Percentiles rank a stretch among this genome's conserved stretches.
Evolutionary conservation across 2,329 filamentous ascomycete genomes (phyloP).

Genomic region (Sporothrix curviconia): DNA sequence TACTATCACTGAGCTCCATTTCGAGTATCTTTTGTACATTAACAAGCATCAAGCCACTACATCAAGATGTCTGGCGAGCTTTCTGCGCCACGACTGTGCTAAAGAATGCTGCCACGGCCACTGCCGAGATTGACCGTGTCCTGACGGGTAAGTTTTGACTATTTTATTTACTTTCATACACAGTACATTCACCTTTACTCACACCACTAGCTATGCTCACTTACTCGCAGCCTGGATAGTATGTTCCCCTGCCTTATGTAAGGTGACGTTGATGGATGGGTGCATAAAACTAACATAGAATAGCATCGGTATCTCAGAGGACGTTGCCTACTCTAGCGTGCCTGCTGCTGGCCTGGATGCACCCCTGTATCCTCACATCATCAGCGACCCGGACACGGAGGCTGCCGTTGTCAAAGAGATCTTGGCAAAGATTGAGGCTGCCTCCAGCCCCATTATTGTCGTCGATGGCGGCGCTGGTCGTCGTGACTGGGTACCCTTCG

Average conservation of each 20-base stretch:
- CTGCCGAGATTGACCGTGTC: neutral
- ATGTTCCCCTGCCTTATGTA: neutral
- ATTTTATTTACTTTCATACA: no score
- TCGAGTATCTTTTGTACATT: neutral
- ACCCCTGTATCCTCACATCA: neutral
- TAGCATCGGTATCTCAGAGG: neutral
- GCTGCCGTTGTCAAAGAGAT: neutral
- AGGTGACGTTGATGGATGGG: neutral
- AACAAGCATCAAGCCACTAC: neutral
- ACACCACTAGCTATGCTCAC: neutral
- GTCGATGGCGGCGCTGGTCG: neutral
- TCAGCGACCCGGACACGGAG: neutral
- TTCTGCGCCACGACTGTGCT: neutral
- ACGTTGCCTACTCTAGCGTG: neutral
- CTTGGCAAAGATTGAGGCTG: neutral
- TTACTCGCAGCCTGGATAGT: neutral
- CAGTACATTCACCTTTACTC: no score
- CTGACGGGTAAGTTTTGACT: no score
- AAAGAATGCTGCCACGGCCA: neutral
- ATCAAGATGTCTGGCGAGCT: neutral
- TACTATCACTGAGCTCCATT: neutral
- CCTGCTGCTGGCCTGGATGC: neutral
- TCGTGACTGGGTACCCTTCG: neutral
- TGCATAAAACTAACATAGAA: neutral
- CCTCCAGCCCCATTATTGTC: neutral